Conservation (phyloP, 2,329 filamentous ascomycete species). For the Aspergillus sclerotialis region DNA sequence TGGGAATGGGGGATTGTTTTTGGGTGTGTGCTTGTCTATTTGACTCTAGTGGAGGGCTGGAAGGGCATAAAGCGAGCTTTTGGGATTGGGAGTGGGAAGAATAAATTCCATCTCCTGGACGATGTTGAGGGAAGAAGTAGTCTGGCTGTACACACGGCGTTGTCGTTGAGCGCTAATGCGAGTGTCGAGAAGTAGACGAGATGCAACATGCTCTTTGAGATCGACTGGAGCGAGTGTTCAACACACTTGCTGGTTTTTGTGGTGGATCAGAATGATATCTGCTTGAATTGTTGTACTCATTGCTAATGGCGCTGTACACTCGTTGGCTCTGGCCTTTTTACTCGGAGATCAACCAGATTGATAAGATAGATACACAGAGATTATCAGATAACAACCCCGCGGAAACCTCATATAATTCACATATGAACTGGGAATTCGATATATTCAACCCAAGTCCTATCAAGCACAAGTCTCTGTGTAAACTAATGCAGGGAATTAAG, state of each 20-base stretch:
- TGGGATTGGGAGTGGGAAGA: slow-evolving; percentile 27
- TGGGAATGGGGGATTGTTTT: slow-evolving; percentile 67
- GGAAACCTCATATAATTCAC: too few species aligned
- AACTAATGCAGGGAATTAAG: too few species aligned
- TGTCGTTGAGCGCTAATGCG: slow-evolving; percentile 20
- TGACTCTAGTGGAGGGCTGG: slow-evolving; percentile 56
- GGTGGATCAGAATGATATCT: too few species aligned
- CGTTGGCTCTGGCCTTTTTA: too few species aligned
- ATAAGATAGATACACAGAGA: neutral
- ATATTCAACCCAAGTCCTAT: too few species aligned
- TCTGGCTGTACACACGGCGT: slow-evolving; percentile 12
- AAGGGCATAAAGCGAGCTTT: slow-evolving; percentile 55
- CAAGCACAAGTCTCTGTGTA: neutral
- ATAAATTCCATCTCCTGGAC: slow-evolving; percentile 20
- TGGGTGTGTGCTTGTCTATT: slow-evolving; percentile 52
- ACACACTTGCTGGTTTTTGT: slow-evolving; percentile 9
- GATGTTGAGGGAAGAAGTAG: slow-evolving; percentile 32
- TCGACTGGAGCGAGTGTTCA: slow-evolving; percentile 6
- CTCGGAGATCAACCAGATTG: slow-evolving; percentile 1
- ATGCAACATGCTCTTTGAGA: neutral
- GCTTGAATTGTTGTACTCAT: too few species aligned
- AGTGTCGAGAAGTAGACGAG: slow-evolving; percentile 19
- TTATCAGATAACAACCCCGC: too few species aligned
- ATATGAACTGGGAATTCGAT: too few species aligned
- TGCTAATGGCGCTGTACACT: too few species aligned